phyloP scores from a whole-genome alignment of 2,329 filamentous ascomycete species.

The Penicillium sp. region DNA sequence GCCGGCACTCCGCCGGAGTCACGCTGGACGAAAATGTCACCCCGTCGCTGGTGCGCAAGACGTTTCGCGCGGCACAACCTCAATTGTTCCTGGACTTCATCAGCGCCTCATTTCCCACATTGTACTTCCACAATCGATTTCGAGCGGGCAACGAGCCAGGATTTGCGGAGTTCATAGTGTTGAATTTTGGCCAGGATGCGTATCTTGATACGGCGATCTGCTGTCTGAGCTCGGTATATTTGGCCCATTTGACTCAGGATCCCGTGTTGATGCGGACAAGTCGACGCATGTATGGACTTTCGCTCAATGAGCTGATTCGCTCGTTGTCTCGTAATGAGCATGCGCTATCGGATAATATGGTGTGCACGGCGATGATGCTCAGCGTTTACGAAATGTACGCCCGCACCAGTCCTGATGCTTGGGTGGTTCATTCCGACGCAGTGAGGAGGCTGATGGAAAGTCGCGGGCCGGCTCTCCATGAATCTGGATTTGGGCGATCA shows the following conservation, averaged over 20 bases:
- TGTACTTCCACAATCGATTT: constrained; percentile 25
- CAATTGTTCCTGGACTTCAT: constrained; percentile 23
- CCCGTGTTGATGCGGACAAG: constrained; percentile 17
- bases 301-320: constrained; percentile 26
- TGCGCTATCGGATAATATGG: constrained; percentile 28
- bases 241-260: constrained; percentile 22
- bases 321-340: constrained; percentile 22
- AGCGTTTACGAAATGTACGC: constrained; percentile 39
- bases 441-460: constrained; percentile 32
- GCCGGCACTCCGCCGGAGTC: constrained; percentile 12
- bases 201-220: constrained; percentile 24
- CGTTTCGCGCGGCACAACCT: constrained; percentile 17
- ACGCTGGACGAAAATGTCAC: constrained; percentile 18
- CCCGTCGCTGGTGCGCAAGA: constrained; percentile 19
- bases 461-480: constrained; percentile 27
- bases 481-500: constrained; percentile 27
- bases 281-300: constrained; percentile 28
- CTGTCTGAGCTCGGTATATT: constrained; percentile 24
- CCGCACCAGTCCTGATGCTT: constrained; percentile 31
- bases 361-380: constrained; percentile 34
- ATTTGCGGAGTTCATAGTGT: constrained; percentile 20
- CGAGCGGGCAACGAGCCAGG: constrained; percentile 18
- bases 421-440: constrained; percentile 34
- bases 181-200: constrained; percentile 18
- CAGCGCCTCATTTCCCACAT: constrained; percentile 23